phyloP scores from a whole-genome alignment of 352 stramenopile species.

The Pythium chondricola region DNA sequence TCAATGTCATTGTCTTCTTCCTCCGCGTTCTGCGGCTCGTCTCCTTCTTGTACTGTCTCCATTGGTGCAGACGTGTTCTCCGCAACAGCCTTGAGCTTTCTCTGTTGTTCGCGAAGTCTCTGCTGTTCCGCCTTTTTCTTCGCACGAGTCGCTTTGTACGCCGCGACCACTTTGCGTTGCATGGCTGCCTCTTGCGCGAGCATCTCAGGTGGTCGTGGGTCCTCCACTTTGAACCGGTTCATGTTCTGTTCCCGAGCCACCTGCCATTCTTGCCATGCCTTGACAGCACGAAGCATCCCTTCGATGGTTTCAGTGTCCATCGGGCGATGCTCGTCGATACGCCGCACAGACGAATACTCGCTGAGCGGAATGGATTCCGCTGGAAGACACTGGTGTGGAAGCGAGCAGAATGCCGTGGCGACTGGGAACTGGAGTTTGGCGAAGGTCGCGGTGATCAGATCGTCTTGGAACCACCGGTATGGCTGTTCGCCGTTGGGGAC shows the following conservation, averaged over 20 bases:
- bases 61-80: constrained; percentile 27
- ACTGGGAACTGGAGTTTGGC: constrained; percentile 28
- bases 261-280: constrained; percentile 46
- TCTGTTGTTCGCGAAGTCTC: constrained; percentile 41
- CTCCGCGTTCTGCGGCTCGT: constrained; percentile 28
- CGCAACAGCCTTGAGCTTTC: constrained; percentile 16
- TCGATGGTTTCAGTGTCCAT: constrained; percentile 25
- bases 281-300: constrained; percentile 32
- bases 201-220: constrained; percentile 43
- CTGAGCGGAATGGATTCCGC: constrained; percentile 1
- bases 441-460: constrained; percentile 30
- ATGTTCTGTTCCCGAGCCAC: constrained; percentile 46
- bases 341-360: constrained; percentile 42
- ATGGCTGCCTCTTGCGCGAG: constrained; percentile 42
- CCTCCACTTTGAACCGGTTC: constrained; percentile 57
- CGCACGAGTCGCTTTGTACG: constrained; percentile 55
- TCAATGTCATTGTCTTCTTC: constrained; percentile 28
- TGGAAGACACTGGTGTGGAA: constrained; percentile 20
- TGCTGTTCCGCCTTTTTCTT: constrained; percentile 57
- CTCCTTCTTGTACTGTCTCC: constrained; percentile 58
- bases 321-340: constrained; percentile 38
- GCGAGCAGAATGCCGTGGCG: constrained; percentile 35
- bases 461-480: constrained; percentile 31
- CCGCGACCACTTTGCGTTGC: constrained; percentile 62
- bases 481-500: neutral